Percentiles rank a stretch among this genome's conserved stretches.
Evolutionary conservation across 148 eudicot genomes (phyloP).

Genomic region (Spergularia marina): DNA sequence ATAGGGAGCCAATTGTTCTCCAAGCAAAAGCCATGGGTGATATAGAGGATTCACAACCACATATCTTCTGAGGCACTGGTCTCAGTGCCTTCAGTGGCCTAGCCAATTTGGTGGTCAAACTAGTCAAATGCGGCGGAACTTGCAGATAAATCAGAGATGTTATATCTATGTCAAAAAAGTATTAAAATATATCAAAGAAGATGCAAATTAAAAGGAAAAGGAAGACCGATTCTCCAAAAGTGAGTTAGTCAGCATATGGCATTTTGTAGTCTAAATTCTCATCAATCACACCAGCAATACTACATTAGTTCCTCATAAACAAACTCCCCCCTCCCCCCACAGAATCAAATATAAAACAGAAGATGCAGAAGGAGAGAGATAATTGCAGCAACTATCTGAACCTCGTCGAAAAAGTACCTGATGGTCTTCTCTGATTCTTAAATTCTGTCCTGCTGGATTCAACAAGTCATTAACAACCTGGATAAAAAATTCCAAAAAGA

Average conservation of each 20-base stretch:
- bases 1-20: too few relatives aligned
- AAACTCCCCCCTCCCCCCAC: background rate
- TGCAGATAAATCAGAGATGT: background rate
- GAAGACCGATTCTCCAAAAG: background rate
- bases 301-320: background rate
- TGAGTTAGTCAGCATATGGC: background rate
- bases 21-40: too few relatives aligned
- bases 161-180: background rate
- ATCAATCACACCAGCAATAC: background rate
- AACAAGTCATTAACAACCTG: slow-evolving; percentile 98
- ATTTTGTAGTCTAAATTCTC: background rate
- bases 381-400: slow-evolving; percentile 9
- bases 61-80: too few relatives aligned
- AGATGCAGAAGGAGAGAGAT: background rate
- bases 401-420: slow-evolving; percentile 51
- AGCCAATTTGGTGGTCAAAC: background rate
- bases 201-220: background rate
- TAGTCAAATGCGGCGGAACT: background rate
- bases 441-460: slow-evolving; percentile 97
- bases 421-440: slow-evolving; percentile 87
- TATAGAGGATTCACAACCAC: too few relatives aligned
- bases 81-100: too few relatives aligned
- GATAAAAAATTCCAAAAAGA: slow-evolving; percentile 20
- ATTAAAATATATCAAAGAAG: background rate
- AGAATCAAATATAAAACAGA: background rate